A percentile compares a stretch with the other conserved stretches of the same genome.
Conservation (phyloP, 2,329 filamentous ascomycete species). For the Apiospora koreana region DNA sequence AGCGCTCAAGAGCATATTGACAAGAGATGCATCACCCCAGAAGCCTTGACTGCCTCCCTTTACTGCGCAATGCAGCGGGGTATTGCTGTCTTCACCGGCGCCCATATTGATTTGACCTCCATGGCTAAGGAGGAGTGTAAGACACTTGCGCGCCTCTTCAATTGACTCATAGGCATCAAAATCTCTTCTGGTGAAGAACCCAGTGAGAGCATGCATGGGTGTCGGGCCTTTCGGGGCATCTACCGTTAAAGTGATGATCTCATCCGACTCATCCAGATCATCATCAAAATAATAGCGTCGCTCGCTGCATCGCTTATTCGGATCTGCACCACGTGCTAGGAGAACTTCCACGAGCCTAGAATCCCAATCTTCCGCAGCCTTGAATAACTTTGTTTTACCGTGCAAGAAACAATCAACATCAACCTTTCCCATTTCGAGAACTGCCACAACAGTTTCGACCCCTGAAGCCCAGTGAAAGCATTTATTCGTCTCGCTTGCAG, state of each 20-base stretch:
- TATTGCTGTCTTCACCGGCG: not conserved
- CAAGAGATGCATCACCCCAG: not conserved
- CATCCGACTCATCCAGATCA: not conserved
- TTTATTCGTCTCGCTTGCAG: not conserved
- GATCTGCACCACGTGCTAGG: not conserved
- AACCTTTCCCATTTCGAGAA: not conserved
- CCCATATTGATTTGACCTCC: not conserved
- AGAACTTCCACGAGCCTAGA: not conserved
- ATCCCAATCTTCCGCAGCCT: not conserved
- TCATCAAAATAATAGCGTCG: not conserved
- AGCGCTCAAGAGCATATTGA: not conserved
- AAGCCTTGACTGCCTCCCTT: not conserved
- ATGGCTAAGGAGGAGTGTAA: not conserved
- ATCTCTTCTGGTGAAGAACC: not conserved
- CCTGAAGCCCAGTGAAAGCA: not conserved
- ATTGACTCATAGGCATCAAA: not conserved
- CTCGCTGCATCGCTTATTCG: not conserved
- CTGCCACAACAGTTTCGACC: not conserved
- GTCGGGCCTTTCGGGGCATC: not conserved
- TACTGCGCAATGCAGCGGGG: not conserved
- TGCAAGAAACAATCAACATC: not conserved
- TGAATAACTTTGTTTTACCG: not conserved
- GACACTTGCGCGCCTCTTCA: not conserved
- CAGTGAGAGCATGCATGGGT: not conserved
- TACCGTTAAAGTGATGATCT: not conserved